Evolutionary conservation across 2,329 filamentous ascomycete species (phyloP).

Genomic region (Xylariomycetidae sp.): DNA sequence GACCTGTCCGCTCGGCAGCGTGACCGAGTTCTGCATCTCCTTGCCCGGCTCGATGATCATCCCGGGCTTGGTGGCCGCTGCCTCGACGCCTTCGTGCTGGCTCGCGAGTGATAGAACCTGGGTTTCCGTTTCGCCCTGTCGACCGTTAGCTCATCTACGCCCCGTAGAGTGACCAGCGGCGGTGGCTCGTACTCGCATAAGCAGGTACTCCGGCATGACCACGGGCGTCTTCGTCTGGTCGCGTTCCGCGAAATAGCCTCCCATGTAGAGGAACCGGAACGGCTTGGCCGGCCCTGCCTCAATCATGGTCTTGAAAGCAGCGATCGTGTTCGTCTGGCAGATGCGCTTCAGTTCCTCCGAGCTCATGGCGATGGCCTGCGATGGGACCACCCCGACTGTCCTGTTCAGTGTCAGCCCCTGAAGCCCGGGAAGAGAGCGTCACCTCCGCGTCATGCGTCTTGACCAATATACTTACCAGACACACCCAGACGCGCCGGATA

Average conservation of each 20-base stretch:
- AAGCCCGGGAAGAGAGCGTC: not conserved
- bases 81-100: slow-evolving; percentile 34
- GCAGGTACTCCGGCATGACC: slow-evolving; percentile 32
- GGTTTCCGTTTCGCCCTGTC: slow-evolving; percentile 42
- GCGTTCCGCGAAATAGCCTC: slow-evolving; percentile 36
- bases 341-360: slow-evolving; percentile 19
- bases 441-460: not conserved
- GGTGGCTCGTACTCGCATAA: slow-evolving; percentile 37
- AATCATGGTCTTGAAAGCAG: slow-evolving; percentile 21
- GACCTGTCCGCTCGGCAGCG: no score
- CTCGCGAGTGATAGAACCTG: slow-evolving; percentile 35
- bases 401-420: slow-evolving; percentile 7
- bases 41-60: no score
- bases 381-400: slow-evolving; percentile 24
- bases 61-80: no score
- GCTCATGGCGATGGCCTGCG: slow-evolving; percentile 11
- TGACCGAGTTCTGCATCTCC: no score
- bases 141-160: slow-evolving; percentile 1
- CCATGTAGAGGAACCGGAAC: slow-evolving; percentile 33
- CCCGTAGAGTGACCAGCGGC: not conserved
- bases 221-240: slow-evolving; percentile 38
- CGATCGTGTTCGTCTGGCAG: slow-evolving; percentile 18
- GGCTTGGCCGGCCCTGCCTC: slow-evolving; percentile 20
- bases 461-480: slow-evolving; percentile 13
- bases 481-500: slow-evolving; percentile 35